Evolutionary conservation across 208 protist species (phyloP), one percentile per base, ranked within the genome.

Genomic region (Blastocrithidia nonstop): DNA sequence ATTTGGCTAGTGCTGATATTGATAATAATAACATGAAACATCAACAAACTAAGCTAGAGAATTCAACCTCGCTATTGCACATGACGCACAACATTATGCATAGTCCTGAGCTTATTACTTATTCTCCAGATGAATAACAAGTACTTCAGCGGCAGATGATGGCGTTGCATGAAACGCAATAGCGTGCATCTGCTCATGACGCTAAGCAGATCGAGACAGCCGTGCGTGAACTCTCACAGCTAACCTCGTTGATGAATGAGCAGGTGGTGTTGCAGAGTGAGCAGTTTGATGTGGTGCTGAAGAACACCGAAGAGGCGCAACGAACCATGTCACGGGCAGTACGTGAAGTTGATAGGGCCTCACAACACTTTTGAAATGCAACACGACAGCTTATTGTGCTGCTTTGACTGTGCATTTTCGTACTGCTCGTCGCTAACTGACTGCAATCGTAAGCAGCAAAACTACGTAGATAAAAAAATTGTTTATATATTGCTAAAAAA

Each of bases 241-340:
- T 93, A 23, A 93, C 77, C 6, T 75, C 72, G 1, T 54, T 93
- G 9, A 77, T 88, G 62, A 93, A 73, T 47, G 78, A 87, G 40
- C 57, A 74, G 46, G 70, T 88, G 6, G 32, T 85, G 45, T 59
- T 80, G 56, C 83, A 93, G 53, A 72, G 59, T n/a, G 83, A 88
- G 60, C 71, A 88, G 46, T 79, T 93, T 22, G 67, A 64, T 8
- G 61, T 87, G 35, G 41, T 88, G 19, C 20, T 87, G 15, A 64
- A 67, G 20, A 88, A 93, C 52, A 85, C 79, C 11, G 64, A 71
- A 23, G 36, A 33, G 22, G 73, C 75, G 0, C 71, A 87, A 24
- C 55, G 21, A 0, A 71, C 80, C 28, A 66, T 87, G 47, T 37
- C 71, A 11, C 80, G 78, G 42, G 75, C 78, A 7, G 46, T 80